Evolutionary conservation across 176 grass and related monocot species (phyloP), one percentile per base, ranked within the genome.

Genomic region (Aegilops speltoides): DNA sequence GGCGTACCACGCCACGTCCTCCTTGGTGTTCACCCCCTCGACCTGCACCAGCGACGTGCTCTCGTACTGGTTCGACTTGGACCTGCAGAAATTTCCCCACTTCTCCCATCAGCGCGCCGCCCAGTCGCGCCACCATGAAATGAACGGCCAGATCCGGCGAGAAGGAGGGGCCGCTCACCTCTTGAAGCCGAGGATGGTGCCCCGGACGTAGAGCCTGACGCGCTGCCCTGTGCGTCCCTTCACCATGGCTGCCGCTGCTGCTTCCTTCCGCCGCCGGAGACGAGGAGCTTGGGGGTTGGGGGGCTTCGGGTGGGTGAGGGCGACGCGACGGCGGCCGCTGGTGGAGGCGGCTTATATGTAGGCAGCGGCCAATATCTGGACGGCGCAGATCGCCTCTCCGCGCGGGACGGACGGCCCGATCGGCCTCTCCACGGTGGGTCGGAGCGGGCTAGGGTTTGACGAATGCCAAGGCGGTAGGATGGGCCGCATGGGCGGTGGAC

Each of bases 41-140:
- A 92, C 94, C 83, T 97, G 92, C 59, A 97, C 86, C 76, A 97
- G 52, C 23, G 90, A 97, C 25, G 92, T 97, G 80, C 84, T 94
- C 92, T 97, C 94, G 68, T 94, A 94, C 86, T 94, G 90, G 86
- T 94, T 97, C 23, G 88, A 92, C 88, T 97, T 97, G 7, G 92
- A 97, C 74, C 94, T 94, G 76, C 82, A 34, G 7, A 56, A 7
- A 7, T 12, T 4, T 31, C 46, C 19, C 50, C 41, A 20, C 26
- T 0, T 5, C n/a, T 19, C 3, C 73, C 84, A 15, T 87, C 1
- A 86, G 38, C 64, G 8, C 71, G 24, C 14, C 38, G 29, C 10
- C 0, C 40, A 68, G 66, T 71, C 62, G 11, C 5, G 1, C 17
- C 52, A 19, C 1, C 38, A 15, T 19, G 26, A 24, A 32, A 57